Base-by-base conservation (phyloP, 2,329 filamentous ascomycete species). In the Geosmithia morbida region DNA sequence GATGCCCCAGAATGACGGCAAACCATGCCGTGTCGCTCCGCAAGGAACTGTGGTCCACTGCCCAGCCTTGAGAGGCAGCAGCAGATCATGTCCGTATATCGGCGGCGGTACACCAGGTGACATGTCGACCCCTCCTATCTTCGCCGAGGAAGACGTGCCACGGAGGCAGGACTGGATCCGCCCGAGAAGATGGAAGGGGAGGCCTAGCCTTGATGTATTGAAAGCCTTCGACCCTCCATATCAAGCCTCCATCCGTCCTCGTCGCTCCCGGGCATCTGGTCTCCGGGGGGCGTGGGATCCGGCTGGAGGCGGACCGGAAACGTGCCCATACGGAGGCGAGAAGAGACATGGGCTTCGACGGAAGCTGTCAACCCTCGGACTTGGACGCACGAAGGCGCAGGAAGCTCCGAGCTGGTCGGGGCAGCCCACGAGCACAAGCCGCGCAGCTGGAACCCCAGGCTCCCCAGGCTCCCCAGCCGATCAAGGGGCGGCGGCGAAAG, bases 81-180 rank as follows among this genome's bases (percentile, higher is more conserved):
- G 55, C 53, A 61, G 57, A 44, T 61, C 62, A 33, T 51, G 64
- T 17, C 53, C 60, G 10, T 59, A 62, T 30, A 48, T 64, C 26
- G 51, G 52, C 8, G 45, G 54, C 14, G 55, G 52, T 37, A 48
- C 57, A 39, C 52, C 43, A 19, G 50, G 40, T 17, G 48, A 51
- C 18, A 19, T 46, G 11, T 48, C 47, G 2, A 43, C 45, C 14
- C 20, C 45, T 19, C 49, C 33, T 37, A 11, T 11, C 11, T 37
- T 5, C 3, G 33, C 11, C 3, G 33, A 37, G 33, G 33, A 37
- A 11, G 33, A 13, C 3, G 33, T 37, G 11, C 14, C 33, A 13
- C 5, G 11, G 3, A 16, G 11, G 33, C 33, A 37, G 6, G 11
- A 37, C 33, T 3, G 5, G 6, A 7, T 37, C 5, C 33, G 3